Percentiles rank a stretch among this genome's conserved stretches.
phyloP scores from a whole-genome alignment of 441 rosid species.

The Gossypium schwendimanii region DNA sequence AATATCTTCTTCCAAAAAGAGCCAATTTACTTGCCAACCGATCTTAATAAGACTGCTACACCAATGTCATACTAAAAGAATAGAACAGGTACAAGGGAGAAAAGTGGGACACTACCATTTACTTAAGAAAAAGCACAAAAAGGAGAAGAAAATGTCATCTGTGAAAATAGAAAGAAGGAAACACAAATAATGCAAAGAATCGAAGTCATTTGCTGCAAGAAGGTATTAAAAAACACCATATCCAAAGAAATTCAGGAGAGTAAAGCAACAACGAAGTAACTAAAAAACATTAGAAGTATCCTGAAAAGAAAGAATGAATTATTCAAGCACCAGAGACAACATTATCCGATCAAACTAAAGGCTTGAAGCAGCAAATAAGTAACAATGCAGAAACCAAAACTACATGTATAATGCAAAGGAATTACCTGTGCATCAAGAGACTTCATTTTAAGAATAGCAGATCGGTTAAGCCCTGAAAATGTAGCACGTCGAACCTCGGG shows the following conservation, averaged over 20 bases:
- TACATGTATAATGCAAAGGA: constrained; percentile 9
- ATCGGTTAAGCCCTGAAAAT: constrained; percentile 47
- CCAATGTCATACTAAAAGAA: neutral
- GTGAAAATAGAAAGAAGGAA: neutral
- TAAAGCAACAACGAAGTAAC: neutral
- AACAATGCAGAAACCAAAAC: neutral
- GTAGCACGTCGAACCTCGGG: constrained; percentile 78
- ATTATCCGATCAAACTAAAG: neutral
- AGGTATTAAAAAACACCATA: neutral
- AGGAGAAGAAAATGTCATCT: neutral
- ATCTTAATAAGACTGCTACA: neutral
- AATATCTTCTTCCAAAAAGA: neutral
- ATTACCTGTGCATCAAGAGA: constrained; percentile 58
- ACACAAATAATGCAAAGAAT: neutral
- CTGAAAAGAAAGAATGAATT: neutral
- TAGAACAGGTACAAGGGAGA: neutral
- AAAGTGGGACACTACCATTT: neutral
- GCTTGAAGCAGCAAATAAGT: neutral
- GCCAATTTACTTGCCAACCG: neutral
- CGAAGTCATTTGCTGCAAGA: neutral
- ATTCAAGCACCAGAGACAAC: neutral
- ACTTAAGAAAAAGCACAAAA: neutral
- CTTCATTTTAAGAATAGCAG: constrained; percentile 39
- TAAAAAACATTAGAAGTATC: neutral
- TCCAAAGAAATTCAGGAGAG: neutral